A percentile compares a stretch with the other conserved stretches of the same genome.
These are phyloP conservation scores for Xylaria palmicola DNA, from an alignment of 495 filamentous ascomycete species.

Conservation along the genomic window DNA sequence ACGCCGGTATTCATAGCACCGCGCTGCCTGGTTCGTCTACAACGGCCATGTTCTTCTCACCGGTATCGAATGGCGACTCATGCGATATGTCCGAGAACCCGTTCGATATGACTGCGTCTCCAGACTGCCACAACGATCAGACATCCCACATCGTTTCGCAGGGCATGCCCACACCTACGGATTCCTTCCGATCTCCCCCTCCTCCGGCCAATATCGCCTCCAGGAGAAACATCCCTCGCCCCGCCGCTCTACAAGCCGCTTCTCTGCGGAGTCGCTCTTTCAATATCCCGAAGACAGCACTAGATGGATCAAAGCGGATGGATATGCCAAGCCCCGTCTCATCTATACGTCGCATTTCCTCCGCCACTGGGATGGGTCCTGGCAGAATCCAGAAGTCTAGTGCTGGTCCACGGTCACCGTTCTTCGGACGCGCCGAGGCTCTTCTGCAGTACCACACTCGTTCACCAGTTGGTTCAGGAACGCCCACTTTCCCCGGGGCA, in stretches of 20 bases:
- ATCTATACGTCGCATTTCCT: conserved; percentile 46
- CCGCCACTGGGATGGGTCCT: conserved; percentile 35
- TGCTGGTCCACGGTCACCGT: conserved; percentile 42
- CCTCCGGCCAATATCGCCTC: conserved; percentile 48
- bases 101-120: conserved; percentile 7
- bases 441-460: conserved; percentile 37
- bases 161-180: conserved; percentile 28
- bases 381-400: conserved; percentile 44
- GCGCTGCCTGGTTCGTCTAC: not conserved
- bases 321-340: conserved; percentile 39
- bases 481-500: conserved; percentile 20
- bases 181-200: conserved; percentile 47
- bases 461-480: conserved; percentile 28
- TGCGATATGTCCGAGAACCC: conserved; percentile 14
- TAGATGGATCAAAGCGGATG: conserved; percentile 36
- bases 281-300: conserved; percentile 36
- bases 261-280: conserved; percentile 35
- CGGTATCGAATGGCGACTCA: conserved; percentile 8
- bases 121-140: conserved; percentile 10
- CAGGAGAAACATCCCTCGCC: conserved; percentile 46
- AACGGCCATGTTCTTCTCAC: conserved; percentile 7
- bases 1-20: conserved; percentile 1
- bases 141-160: conserved; percentile 8
- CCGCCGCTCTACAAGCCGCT: conserved; percentile 37
- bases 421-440: conserved; percentile 42